Conservation (phyloP, 305 asterid species). For the Fraxinus nigra region DNA sequence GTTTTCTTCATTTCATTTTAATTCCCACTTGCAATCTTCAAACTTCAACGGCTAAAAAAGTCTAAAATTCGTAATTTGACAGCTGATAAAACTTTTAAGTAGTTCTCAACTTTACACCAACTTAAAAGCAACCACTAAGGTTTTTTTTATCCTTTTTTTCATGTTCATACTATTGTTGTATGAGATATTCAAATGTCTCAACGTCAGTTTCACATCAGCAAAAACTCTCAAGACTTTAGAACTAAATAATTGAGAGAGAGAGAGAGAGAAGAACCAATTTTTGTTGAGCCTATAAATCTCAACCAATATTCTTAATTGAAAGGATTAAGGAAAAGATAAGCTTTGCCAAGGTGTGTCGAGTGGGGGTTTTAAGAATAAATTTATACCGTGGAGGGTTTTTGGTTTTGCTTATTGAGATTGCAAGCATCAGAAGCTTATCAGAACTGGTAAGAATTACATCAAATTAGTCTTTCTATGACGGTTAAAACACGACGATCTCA, state of each 20-base stretch:
- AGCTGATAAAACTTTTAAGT: background rate
- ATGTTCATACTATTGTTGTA: background rate
- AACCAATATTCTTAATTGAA: background rate
- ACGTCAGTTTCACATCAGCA: background rate
- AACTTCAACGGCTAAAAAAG: background rate
- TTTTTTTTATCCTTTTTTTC: background rate
- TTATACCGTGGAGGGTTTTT: background rate
- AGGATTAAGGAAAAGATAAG: background rate
- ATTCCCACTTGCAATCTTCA: background rate
- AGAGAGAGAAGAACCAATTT: too few species aligned
- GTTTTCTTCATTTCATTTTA: background rate
- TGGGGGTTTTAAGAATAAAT: too few species aligned
- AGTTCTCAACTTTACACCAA: constrained; percentile 2
- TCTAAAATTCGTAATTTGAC: background rate
- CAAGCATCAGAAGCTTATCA: background rate
- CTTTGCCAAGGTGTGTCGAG: background rate
- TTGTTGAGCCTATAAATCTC: background rate
- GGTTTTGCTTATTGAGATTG: background rate
- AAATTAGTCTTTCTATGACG: background rate
- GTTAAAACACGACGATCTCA: background rate
- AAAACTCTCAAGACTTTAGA: background rate
- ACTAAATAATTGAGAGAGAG: background rate
- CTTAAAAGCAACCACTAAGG: background rate
- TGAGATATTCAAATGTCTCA: background rate
- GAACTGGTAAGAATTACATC: background rate